Base-by-base conservation (phyloP, 1,139 yeast species). In the Arxiozyma telluris region DNA sequence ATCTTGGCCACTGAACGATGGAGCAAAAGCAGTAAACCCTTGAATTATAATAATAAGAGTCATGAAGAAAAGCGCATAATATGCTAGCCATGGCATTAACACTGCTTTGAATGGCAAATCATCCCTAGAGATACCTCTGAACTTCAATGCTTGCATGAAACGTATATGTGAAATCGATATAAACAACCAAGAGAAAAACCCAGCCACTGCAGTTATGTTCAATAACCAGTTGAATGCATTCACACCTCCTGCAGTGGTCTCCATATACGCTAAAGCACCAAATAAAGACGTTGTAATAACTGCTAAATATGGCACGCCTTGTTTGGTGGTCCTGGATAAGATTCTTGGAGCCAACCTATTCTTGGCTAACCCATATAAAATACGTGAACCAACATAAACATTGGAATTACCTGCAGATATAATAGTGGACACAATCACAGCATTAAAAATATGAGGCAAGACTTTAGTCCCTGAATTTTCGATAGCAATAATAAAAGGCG, bases 371-470 rank as follows among this genome's bases (percentile, higher is more conserved):
- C 87, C 85, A 64, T 78, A 84, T 55, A 87, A 68, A 51, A 84
- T 76, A 72, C 95, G 78, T 3, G 94, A 85, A 44, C 90, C 90
- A 62, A 85, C 81, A 69, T 87, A 87, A 50, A 87, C 77, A 66
- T 84, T 83, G n/a, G 91, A 83, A 72, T 86, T 87, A 64, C 86
- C 94, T 25, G 94, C 95, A 11, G 91, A 84, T 53, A 84, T 74
- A 59, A 86, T 80, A 30, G 94, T 83, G 42, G 78, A 64, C 50
- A 85, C 71, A 59, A 87, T 82, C 49, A 86, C 85, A 23, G 87
- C 94, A 67, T 86, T 87, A 74, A 87, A 83, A 54, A 86, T 83
- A 62, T 82, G 80, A 50, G 89, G 87, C 56, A 85, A 70, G 21
- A 81, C 76, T 64, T 78, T 73, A 56, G 93, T 87, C 49, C 93